These are phyloP conservation scores for Hanseniaspora clermontiae DNA, from an alignment of 805 yeast species.

Conservation along the genomic window DNA sequence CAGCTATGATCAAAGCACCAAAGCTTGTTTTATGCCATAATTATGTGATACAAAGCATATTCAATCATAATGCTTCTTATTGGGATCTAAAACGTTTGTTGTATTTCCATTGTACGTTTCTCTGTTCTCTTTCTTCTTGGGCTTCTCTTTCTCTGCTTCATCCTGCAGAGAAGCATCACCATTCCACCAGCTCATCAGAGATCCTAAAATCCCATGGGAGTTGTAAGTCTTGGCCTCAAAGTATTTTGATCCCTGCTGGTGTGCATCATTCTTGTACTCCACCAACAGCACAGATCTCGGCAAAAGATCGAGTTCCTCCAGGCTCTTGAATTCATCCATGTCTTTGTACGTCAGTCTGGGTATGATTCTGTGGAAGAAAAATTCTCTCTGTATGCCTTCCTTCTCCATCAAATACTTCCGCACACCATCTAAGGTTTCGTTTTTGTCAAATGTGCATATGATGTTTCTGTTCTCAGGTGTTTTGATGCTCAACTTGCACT, in stretches of 20 bases:
- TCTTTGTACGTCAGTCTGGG: constrained; percentile 54
- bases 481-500: constrained; percentile 44
- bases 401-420: constrained; percentile 44
- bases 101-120: constrained; percentile 47
- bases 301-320: constrained; percentile 44
- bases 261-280: constrained; percentile 36
- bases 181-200: constrained; percentile 29
- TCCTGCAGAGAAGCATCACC: constrained; percentile 4
- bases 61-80: neutral
- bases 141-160: constrained; percentile 4
- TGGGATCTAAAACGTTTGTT: constrained; percentile 6
- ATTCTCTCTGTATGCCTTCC: constrained; percentile 37
- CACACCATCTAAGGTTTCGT: constrained; percentile 41
- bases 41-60: no score
- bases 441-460: constrained; percentile 37
- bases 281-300: constrained; percentile 67
- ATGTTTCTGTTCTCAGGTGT: constrained; percentile 54
- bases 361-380: constrained; percentile 36
- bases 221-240: constrained; percentile 22
- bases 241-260: constrained; percentile 19
- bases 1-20: no score
- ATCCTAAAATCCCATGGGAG: constrained; percentile 25
- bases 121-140: constrained; percentile 26
- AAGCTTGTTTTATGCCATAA: no score
- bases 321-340: constrained; percentile 45